phyloP scores from a whole-genome alignment of 495 filamentous ascomycete genomes.

The Xylaria bambusicola region DNA sequence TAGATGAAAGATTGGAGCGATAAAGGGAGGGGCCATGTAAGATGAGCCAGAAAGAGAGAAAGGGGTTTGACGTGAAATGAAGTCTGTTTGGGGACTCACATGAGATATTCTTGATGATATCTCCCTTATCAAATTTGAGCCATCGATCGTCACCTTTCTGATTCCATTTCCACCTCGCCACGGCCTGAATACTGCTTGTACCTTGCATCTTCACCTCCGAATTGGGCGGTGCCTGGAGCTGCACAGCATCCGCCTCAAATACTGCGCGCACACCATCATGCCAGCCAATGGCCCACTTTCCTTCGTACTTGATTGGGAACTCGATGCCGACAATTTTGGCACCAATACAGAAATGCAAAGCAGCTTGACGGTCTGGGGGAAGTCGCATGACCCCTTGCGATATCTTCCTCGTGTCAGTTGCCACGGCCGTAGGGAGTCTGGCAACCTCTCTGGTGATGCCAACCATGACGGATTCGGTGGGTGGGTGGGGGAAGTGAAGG shows the following conservation, averaged over 20 bases:
- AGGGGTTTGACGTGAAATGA: too few species aligned
- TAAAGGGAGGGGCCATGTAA: neutral
- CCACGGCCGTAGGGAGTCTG: slow-evolving; percentile 37
- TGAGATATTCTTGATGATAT: slow-evolving; percentile 47
- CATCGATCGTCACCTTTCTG: slow-evolving; percentile 46
- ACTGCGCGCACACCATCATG: slow-evolving; percentile 44
- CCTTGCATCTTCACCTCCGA: slow-evolving; percentile 39
- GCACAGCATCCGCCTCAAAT: slow-evolving; percentile 44
- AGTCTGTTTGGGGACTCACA: slow-evolving; percentile 37
- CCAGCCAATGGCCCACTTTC: slow-evolving; percentile 53
- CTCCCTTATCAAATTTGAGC: slow-evolving; percentile 51
- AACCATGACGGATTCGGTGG: slow-evolving; percentile 27
- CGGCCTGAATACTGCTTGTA: slow-evolving; percentile 37
- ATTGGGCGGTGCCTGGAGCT: slow-evolving; percentile 39
- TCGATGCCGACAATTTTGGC: slow-evolving; percentile 47
- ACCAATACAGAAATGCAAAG: slow-evolving; percentile 45
- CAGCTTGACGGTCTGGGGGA: slow-evolving; percentile 38
- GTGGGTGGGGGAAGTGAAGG: slow-evolving; percentile 43
- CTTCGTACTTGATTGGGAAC: slow-evolving; percentile 45
- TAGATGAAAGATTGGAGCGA: too few species aligned
- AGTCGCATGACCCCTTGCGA: slow-evolving; percentile 33
- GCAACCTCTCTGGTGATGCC: slow-evolving; percentile 34
- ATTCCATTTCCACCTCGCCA: slow-evolving; percentile 49
- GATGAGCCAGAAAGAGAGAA: too few species aligned
- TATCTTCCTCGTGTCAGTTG: slow-evolving; percentile 33